A percentile compares a stretch with the other conserved stretches of the same genome.
These are phyloP conservation scores for Myrmaecium sp. DNA, from an alignment of 2,329 filamentous ascomycete species.

Conservation along the genomic window DNA sequence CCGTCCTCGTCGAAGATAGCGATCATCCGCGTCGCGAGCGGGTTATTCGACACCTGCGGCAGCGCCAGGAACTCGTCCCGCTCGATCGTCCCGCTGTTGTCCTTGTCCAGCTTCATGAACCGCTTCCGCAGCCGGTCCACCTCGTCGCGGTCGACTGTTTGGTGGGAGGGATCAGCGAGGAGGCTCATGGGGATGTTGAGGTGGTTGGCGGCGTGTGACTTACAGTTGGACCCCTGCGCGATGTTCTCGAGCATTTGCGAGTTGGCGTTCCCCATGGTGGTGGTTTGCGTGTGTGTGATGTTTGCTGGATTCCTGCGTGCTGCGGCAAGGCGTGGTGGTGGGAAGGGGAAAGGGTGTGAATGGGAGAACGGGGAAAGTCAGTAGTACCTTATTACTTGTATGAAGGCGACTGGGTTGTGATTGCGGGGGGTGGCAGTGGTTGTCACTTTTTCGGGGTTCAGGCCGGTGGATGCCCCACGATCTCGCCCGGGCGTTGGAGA, in stretches of 20 bases:
- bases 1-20: conserved; percentile 98
- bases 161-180: conserved; percentile 1
- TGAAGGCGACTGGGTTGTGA: too few species aligned
- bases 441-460: too few species aligned
- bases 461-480: too few species aligned
- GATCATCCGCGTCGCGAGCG: conserved; percentile 95
- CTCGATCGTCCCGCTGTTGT: conserved; percentile 96
- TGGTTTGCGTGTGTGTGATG: conserved; percentile 7
- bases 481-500: too few species aligned
- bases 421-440: too few species aligned
- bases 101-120: conserved; percentile 99
- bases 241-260: conserved; percentile 79
- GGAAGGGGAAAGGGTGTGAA: conserved; percentile 1
- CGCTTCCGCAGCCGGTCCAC: conserved; percentile 89
- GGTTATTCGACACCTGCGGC: conserved; percentile 94
- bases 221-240: conserved; percentile 92
- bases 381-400: too few species aligned
- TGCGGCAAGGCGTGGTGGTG: conserved; percentile 6
- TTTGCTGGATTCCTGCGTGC: conserved; percentile 7
- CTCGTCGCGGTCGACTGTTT: conserved; percentile 74
- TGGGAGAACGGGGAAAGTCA: too few species aligned
- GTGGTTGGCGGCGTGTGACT: conserved; percentile 13
- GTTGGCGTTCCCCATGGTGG: conserved; percentile 36
- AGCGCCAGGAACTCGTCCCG: conserved; percentile 95
- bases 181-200: conserved; percentile 1